Evolutionary conservation across 331 rosid species (phyloP).

Genomic region (Quercus tomentella): DNA sequence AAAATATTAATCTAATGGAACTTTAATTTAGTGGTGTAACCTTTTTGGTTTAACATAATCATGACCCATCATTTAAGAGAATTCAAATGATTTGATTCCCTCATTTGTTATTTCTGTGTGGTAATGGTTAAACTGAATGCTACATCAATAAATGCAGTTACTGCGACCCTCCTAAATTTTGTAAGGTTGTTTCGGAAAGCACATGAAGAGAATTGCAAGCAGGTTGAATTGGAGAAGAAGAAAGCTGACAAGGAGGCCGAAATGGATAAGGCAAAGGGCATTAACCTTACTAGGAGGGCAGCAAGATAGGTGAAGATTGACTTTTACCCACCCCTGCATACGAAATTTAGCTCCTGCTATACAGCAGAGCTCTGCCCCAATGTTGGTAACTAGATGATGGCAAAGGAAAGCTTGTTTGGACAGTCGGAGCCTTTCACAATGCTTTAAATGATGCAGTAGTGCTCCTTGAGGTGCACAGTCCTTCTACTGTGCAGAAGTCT

Average conservation of each 20-base stretch:
- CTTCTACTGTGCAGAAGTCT: slow-evolving; percentile 33
- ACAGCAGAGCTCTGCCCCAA: slow-evolving; percentile 33
- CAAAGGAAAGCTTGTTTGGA: slow-evolving; percentile 31
- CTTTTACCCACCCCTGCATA: slow-evolving; percentile 33
- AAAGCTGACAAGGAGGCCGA: slow-evolving; percentile 92
- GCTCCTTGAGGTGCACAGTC: slow-evolving; percentile 26
- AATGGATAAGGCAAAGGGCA: slow-evolving; percentile 91
- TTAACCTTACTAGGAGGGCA: slow-evolving; percentile 59
- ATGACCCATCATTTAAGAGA: neutral
- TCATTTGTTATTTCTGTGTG: slow-evolving; percentile 3
- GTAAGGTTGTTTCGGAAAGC: slow-evolving; percentile 87
- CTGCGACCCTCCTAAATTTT: slow-evolving; percentile 74
- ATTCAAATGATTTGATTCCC: neutral
- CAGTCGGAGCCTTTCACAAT: slow-evolving; percentile 32
- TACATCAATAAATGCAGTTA: slow-evolving; percentile 63
- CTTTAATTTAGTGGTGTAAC: neutral
- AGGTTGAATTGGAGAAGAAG: slow-evolving; percentile 91
- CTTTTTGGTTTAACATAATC: neutral
- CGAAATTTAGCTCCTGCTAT: slow-evolving; percentile 34
- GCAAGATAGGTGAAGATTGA: slow-evolving; percentile 53
- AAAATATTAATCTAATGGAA: neutral
- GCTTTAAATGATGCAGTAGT: slow-evolving; percentile 32
- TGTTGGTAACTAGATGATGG: slow-evolving; percentile 15
- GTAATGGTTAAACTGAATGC: slow-evolving; percentile 24
- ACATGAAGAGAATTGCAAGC: slow-evolving; percentile 87